phyloP scores from a whole-genome alignment of 2,329 filamentous ascomycete species.

The Epichloe festucae region DNA sequence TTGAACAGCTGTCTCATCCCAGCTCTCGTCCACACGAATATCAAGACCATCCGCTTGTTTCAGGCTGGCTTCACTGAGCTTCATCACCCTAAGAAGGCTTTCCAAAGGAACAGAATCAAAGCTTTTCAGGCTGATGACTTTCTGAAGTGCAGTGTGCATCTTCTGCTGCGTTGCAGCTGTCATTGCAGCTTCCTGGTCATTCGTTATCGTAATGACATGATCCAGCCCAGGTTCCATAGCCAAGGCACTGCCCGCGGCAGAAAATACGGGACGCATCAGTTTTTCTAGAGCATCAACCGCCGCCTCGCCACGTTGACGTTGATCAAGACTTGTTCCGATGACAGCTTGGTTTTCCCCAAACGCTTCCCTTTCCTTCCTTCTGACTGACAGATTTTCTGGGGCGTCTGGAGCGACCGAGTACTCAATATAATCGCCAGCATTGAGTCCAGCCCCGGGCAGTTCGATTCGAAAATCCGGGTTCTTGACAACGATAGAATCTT shows the following conservation, averaged over 20 bases:
- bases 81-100: conserved; percentile 60
- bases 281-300: conserved; percentile 58
- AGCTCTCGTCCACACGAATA: conserved; percentile 54
- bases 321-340: conserved; percentile 54
- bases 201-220: conserved; percentile 38
- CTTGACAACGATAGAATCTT: conserved; percentile 5
- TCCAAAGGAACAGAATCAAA: conserved; percentile 64
- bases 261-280: conserved; percentile 59
- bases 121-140: conserved; percentile 54
- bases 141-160: conserved; percentile 60
- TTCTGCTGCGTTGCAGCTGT: conserved; percentile 54
- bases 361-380: conserved; percentile 40
- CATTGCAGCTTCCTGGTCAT: conserved; percentile 53
- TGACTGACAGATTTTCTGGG: conserved; percentile 33
- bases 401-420: conserved; percentile 34
- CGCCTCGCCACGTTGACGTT: conserved; percentile 67
- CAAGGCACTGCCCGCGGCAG: conserved; percentile 59
- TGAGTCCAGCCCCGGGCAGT: conserved; percentile 29
- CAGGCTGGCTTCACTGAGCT: conserved; percentile 64
- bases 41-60: conserved; percentile 53
- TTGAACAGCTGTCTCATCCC: conserved; percentile 54
- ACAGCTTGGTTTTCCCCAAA: conserved; percentile 41
- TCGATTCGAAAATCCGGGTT: conserved; percentile 32
- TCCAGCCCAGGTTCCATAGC: conserved; percentile 41
- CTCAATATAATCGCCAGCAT: conserved; percentile 39